A percentile compares a stretch with the other conserved stretches of the same genome.
Conservation (phyloP, 139 green algal genomes). For the Pleodorina starrii region DNA sequence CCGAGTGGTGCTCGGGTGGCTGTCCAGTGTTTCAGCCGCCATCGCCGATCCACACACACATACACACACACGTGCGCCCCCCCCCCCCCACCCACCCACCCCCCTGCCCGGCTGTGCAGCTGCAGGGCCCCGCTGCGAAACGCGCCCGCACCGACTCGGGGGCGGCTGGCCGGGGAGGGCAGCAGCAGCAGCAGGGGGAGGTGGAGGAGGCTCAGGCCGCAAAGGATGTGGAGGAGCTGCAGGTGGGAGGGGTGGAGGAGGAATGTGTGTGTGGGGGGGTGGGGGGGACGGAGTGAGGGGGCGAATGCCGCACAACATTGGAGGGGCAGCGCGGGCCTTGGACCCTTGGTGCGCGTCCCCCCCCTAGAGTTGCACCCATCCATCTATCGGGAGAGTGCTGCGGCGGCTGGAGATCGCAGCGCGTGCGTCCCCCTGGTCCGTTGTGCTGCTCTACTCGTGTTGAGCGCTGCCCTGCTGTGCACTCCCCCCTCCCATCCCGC, state of each 20-base stretch:
- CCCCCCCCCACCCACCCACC: neutral
- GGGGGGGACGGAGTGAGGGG: neutral
- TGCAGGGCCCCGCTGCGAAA: conserved; percentile 25
- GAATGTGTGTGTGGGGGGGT: neutral
- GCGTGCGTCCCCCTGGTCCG: too few relatives aligned
- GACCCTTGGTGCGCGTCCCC: neutral
- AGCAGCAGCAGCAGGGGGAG: neutral
- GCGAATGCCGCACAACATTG: neutral
- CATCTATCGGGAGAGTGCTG: neutral
- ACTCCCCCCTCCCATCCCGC: too few relatives aligned
- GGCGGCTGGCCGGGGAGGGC: too few relatives aligned
- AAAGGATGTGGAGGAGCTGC: neutral
- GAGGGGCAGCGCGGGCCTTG: neutral
- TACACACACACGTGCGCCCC: neutral
- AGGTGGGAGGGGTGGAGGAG: neutral
- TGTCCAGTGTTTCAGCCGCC: neutral
- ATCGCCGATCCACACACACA: neutral
- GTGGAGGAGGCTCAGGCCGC: too few relatives aligned
- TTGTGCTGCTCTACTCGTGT: too few relatives aligned
- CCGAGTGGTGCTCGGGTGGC: too few relatives aligned
- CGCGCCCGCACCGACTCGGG: neutral
- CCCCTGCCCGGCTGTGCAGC: neutral
- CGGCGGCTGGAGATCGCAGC: too few relatives aligned
- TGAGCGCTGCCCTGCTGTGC: too few relatives aligned
- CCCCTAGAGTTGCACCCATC: neutral